phyloP scores from a whole-genome alignment of 169 alveolate species.

The Plasmodium reichenowi region DNA sequence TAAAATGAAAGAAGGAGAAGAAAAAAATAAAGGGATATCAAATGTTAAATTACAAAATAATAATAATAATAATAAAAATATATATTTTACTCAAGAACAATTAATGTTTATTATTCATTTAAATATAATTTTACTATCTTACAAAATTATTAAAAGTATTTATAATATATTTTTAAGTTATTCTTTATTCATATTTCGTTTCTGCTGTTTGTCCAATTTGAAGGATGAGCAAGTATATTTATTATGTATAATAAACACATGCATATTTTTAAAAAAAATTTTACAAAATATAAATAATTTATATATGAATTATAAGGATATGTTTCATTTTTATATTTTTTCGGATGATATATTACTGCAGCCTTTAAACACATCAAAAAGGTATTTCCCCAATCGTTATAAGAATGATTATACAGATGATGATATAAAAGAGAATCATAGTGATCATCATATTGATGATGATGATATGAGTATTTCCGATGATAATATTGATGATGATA shows the following conservation, averaged over 20 bases:
- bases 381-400: not conserved
- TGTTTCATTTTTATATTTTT: slow-evolving; percentile 28
- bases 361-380: no score
- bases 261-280: slow-evolving; percentile 62
- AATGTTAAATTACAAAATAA: not conserved
- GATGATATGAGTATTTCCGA: not conserved
- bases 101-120: slow-evolving; percentile 15
- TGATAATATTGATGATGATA: not conserved
- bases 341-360: no score
- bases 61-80: not conserved
- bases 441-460: not conserved
- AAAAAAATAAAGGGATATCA: not conserved
- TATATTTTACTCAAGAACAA: slow-evolving; percentile 14
- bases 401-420: slow-evolving; percentile 24
- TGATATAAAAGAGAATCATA: not conserved
- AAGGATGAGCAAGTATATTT: slow-evolving; percentile 21
- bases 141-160: slow-evolving; percentile 61
- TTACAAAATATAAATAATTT: slow-evolving; percentile 46
- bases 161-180: slow-evolving; percentile 67
- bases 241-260: slow-evolving; percentile 34
- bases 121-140: slow-evolving; percentile 36
- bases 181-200: slow-evolving; percentile 55
- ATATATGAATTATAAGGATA: slow-evolving; percentile 23
- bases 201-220: slow-evolving; percentile 28
- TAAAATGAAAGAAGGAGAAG: slow-evolving; percentile 17